Conservation (phyloP, 306 rosid species). For the Lithocarpus polystachyus region DNA sequence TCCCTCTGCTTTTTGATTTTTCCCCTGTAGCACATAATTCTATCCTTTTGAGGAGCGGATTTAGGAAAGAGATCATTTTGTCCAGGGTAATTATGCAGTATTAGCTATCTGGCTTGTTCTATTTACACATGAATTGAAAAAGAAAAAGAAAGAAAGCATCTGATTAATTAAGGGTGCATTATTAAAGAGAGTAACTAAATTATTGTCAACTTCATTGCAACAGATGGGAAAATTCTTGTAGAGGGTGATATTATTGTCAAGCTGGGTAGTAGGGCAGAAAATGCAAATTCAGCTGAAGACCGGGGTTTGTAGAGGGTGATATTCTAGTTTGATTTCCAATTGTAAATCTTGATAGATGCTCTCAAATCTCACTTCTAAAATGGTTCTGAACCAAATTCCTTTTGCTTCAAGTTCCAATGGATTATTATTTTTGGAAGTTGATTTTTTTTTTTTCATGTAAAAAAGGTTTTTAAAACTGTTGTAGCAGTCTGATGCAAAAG, state of each 20-base stretch:
- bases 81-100: too few species aligned
- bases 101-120: too few species aligned
- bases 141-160: background rate
- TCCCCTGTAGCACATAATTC: too few species aligned
- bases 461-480: constrained; percentile 10
- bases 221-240: constrained; percentile 95
- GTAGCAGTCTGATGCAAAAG: constrained; percentile 27
- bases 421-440: constrained; percentile 8
- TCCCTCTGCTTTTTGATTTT: too few species aligned
- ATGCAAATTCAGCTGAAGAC: constrained; percentile 48
- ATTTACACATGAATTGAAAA: too few species aligned
- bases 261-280: constrained; percentile 74
- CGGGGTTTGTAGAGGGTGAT: constrained; percentile 23
- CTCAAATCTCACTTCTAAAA: background rate
- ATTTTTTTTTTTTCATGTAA: constrained; percentile 21
- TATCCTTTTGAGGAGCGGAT: too few species aligned
- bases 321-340: constrained; percentile 6
- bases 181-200: constrained; percentile 16
- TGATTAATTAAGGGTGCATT: background rate
- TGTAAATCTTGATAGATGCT: constrained; percentile 8
- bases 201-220: constrained; percentile 15
- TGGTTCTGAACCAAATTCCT: background rate
- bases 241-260: constrained; percentile 93
- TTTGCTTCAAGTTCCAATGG: constrained; percentile 8
- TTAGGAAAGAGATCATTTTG: too few species aligned